phyloP scores from a whole-genome alignment of 139 green algal species.

The Mychonastes homosphaera region DNA sequence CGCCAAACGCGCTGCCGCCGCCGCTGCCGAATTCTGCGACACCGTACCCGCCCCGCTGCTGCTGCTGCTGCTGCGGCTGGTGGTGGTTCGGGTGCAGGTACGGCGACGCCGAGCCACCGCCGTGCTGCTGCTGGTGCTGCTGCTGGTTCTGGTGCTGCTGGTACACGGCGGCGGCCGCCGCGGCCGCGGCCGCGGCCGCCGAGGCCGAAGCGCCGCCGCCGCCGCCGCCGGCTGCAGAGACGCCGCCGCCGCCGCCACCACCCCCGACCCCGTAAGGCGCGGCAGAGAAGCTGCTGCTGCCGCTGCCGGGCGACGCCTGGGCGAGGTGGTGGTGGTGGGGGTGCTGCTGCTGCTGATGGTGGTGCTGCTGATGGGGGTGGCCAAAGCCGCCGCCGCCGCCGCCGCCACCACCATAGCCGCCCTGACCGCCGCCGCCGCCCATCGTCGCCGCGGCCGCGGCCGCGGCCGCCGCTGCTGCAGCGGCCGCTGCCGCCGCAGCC shows the following conservation, averaged over 20 bases:
- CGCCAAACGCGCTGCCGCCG: not conserved
- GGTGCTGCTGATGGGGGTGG: not conserved
- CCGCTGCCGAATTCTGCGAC: not conserved
- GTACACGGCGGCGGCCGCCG: conserved; percentile 11
- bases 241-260: no score
- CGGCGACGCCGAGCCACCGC: no score
- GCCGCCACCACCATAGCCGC: no score
- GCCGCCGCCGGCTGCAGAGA: no score
- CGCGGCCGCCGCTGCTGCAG: no score
- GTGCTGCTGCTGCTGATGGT: not conserved
- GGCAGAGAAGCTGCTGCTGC: conserved; percentile 11
- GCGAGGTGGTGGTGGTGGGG: no score
- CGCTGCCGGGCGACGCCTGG: conserved; percentile 8
- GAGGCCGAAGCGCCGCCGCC: no score
- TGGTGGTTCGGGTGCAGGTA: no score
- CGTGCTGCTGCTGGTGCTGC: not conserved
- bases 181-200: not conserved
- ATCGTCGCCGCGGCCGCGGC: not conserved
- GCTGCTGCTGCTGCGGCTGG: not conserved
- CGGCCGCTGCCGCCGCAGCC: no score
- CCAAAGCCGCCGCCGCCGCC: no score
- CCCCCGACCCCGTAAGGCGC: no score
- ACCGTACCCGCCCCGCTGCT: conserved; percentile 2
- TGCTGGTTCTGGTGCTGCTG: conserved; percentile 13
- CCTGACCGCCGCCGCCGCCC: no score